A percentile compares a stretch with the other conserved stretches of the same genome.
These are phyloP conservation scores for Furcasterigmium furcatum DNA, from an alignment of 2,329 filamentous ascomycete genomes.

Conservation along the genomic window DNA sequence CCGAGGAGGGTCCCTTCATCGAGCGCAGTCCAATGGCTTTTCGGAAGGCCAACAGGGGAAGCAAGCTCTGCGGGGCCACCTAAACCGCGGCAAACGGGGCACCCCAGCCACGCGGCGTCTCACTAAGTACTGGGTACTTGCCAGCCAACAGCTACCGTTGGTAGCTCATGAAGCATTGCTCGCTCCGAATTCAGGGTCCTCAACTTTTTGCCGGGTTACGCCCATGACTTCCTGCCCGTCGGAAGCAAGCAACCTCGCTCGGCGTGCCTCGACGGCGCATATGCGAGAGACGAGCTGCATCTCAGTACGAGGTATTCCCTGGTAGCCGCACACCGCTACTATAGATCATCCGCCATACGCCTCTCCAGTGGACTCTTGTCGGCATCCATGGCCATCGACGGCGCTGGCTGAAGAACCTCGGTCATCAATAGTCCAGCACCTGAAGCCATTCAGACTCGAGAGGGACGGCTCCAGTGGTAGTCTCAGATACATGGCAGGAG, in stretches of 20 bases:
- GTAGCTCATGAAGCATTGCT: not conserved
- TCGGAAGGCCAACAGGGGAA: not conserved
- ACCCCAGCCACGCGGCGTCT: not conserved
- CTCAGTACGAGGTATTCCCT: too few relatives aligned
- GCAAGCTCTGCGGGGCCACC: not conserved
- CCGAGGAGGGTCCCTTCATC: not conserved
- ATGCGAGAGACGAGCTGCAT: not conserved
- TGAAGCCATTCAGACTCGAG: too few relatives aligned
- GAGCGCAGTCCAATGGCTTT: not conserved
- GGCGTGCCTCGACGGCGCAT: not conserved
- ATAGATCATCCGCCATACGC: too few relatives aligned
- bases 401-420: too few relatives aligned
- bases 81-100: not conserved
- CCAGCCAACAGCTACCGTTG: not conserved
- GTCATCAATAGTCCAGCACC: too few relatives aligned
- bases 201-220: not conserved
- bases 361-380: too few relatives aligned
- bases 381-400: too few relatives aligned
- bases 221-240: not conserved
- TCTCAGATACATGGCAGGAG: not conserved
- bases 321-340: too few relatives aligned
- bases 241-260: not conserved
- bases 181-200: not conserved
- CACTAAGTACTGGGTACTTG: not conserved
- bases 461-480: too few relatives aligned